These are phyloP conservation scores for Chlamydomonas sp. DNA, from an alignment of 139 green algal genomes.

Conservation along the genomic window DNA sequence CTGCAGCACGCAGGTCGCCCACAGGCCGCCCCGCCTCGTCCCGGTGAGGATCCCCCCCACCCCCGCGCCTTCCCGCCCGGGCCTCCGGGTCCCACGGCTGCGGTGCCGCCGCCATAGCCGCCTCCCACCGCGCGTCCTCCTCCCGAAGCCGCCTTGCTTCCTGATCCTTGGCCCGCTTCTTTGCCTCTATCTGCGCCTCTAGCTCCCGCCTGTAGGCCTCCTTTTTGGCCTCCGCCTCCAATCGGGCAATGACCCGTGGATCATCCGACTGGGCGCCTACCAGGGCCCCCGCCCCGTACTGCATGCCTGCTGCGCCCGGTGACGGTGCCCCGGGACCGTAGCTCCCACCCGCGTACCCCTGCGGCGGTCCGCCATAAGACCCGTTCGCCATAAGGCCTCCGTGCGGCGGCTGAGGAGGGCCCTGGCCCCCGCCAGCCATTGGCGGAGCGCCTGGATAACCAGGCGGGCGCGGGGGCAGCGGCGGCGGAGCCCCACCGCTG, in stretches of 20 bases:
- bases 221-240: constrained; percentile 30
- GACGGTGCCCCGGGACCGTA: background rate
- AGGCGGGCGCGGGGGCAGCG: too few relatives aligned
- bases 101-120: constrained; percentile 6
- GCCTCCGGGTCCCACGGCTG: constrained; percentile 19
- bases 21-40: constrained; percentile 15
- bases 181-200: constrained; percentile 41
- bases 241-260: background rate
- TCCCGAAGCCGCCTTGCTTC: constrained; percentile 23
- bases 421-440: too few relatives aligned
- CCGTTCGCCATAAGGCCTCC: too few relatives aligned
- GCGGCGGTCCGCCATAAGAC: background rate
- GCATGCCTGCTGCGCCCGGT: background rate
- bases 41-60: constrained; percentile 39
- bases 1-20: constrained; percentile 31
- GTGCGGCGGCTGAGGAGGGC: too few relatives aligned
- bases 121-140: constrained; percentile 22
- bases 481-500: too few relatives aligned
- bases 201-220: constrained; percentile 48
- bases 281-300: background rate
- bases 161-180: constrained; percentile 22
- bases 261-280: background rate
- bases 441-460: too few relatives aligned
- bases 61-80: constrained; percentile 7
- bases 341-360: background rate